Conservation (phyloP, 805 yeast species). For the Candida lessepsii region DNA sequence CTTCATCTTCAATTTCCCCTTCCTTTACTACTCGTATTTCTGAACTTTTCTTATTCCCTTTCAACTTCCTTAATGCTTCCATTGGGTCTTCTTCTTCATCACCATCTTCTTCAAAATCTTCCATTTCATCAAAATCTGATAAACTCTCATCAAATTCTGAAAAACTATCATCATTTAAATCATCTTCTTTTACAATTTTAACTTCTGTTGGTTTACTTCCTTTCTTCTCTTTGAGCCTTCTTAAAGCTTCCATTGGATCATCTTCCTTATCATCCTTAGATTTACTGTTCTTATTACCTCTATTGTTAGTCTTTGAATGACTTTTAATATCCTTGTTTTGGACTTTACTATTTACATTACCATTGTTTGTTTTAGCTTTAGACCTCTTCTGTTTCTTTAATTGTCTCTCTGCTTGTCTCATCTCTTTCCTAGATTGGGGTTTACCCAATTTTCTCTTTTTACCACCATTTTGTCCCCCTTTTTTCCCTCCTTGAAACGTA, state of each 20-base stretch:
- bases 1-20: conserved; percentile 34
- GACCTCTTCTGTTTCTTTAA: conserved; percentile 31
- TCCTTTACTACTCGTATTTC: conserved; percentile 29
- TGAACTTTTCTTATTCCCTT: conserved; percentile 11
- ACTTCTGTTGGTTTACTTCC: conserved; percentile 14
- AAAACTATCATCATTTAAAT: conserved; percentile 22
- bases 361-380: background rate
- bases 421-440: conserved; percentile 30
- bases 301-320: no score
- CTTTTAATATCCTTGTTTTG: no score
- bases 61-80: conserved; percentile 19
- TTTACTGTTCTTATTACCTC: background rate
- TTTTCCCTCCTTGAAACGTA: conserved; percentile 1
- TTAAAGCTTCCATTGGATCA: conserved; percentile 24
- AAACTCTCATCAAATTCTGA: conserved; percentile 2
- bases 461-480: background rate
- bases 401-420: conserved; percentile 33
- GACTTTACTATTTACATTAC: no score
- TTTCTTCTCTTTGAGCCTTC: conserved; percentile 11
- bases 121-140: conserved; percentile 9
- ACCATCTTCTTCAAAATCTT: conserved; percentile 5
- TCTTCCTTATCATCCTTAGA: conserved; percentile 12
- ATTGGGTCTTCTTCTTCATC: conserved; percentile 22
- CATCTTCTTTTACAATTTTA: conserved; percentile 31
- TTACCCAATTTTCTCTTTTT: conserved; percentile 14